phyloP scores from a whole-genome alignment of 116 monocot species.

The Zostera marina region DNA sequence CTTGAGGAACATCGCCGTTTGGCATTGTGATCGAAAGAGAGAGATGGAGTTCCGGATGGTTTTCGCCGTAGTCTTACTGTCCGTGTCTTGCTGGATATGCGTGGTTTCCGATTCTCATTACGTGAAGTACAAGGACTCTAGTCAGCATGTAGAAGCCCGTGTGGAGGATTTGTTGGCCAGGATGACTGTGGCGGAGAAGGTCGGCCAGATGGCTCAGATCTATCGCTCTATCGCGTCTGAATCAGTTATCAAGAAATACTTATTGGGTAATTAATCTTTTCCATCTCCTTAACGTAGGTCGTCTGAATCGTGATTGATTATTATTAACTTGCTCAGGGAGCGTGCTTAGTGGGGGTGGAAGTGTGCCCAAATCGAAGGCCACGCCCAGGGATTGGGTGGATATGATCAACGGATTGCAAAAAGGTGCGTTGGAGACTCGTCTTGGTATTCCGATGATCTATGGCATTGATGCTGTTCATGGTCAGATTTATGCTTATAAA shows the following conservation, averaged over 20 bases:
- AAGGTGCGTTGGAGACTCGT: slow-evolving; percentile 30
- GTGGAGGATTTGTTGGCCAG: slow-evolving; percentile 32
- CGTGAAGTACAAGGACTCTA: slow-evolving; percentile 46
- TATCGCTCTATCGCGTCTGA: slow-evolving; percentile 35
- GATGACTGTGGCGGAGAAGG: slow-evolving; percentile 63
- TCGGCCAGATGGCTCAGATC: slow-evolving; percentile 75
- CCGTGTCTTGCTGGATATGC: slow-evolving; percentile 10
- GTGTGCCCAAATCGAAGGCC: slow-evolving; percentile 31
- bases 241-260: slow-evolving; percentile 38
- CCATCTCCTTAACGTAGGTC: not conserved
- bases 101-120: slow-evolving; percentile 11
- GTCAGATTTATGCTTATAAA: slow-evolving; percentile 46
- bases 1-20: too few species aligned
- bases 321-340: too few species aligned
- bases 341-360: slow-evolving; percentile 46
- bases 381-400: slow-evolving; percentile 32
- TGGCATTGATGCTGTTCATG: slow-evolving; percentile 62
- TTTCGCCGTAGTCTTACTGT: slow-evolving; percentile 5
- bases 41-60: too few species aligned
- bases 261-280: slow-evolving; percentile 20
- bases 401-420: slow-evolving; percentile 42
- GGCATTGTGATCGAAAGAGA: too few species aligned
- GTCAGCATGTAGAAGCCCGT: slow-evolving; percentile 26
- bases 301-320: too few species aligned
- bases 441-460: slow-evolving; percentile 61